Percentiles rank a stretch among this genome's conserved stretches.
Evolutionary conservation across 1,284 basidiomycete species (phyloP).

Genomic region (Agaricales sp.): DNA sequence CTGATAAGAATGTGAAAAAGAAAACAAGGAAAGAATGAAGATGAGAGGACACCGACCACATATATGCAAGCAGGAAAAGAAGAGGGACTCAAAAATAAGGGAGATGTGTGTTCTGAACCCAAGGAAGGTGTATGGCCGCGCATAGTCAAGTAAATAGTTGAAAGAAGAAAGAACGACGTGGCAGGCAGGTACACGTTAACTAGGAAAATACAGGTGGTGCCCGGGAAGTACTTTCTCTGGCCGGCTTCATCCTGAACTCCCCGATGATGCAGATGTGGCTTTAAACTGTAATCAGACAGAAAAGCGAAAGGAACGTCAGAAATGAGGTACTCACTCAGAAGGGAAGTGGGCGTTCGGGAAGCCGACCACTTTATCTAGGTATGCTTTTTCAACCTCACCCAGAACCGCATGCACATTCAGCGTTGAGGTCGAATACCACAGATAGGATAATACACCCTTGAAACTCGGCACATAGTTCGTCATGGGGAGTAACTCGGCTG

Average conservation of each 20-base stretch:
- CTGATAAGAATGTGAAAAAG: background rate
- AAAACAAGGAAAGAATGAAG: background rate
- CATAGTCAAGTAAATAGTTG: no score
- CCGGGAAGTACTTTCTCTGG: conserved; percentile 22
- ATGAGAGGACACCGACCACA: background rate
- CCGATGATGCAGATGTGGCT: conserved; percentile 60
- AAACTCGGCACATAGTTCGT: conserved; percentile 91
- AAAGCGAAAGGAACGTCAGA: conserved; percentile 10
- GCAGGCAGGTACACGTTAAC: no score
- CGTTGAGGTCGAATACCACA: conserved; percentile 82
- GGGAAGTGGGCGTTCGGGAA: conserved; percentile 98
- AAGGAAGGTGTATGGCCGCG: no score
- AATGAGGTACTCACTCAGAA: conserved; percentile 65
- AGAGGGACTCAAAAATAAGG: background rate
- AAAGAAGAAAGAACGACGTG: no score
- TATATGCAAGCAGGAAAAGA: background rate
- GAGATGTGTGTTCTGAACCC: background rate
- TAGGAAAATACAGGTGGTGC: background rate
- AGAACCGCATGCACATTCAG: conserved; percentile 81
- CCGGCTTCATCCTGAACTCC: conserved; percentile 70
- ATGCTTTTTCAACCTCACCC: conserved; percentile 80
- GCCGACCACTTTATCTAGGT: conserved; percentile 87
- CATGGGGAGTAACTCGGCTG: conserved; percentile 40
- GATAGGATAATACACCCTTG: conserved; percentile 83
- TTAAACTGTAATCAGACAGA: conserved; percentile 12